Percentiles rank a stretch among this genome's conserved stretches.
Conservation (phyloP, 139 green algal genomes). For the Parachlorella kessleri region DNA sequence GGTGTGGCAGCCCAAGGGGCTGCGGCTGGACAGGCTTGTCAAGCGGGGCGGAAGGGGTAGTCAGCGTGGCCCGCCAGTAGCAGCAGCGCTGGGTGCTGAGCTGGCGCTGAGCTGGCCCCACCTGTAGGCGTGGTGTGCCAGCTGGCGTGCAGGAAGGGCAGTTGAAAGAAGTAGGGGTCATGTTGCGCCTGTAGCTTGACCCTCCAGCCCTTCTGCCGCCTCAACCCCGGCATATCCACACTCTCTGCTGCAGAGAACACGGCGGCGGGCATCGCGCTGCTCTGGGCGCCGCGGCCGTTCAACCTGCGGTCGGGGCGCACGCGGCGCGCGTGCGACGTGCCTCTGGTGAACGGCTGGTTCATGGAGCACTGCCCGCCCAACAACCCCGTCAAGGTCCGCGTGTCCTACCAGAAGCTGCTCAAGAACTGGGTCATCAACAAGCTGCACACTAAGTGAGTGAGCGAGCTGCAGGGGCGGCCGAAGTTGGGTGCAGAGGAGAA, state of each 20-base stretch:
- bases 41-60: not conserved
- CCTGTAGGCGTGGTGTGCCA: too few species aligned
- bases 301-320: slow-evolving; percentile 87
- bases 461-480: not conserved
- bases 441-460: slow-evolving; percentile 73
- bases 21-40: not conserved
- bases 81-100: not conserved
- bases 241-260: slow-evolving; percentile 77
- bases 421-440: slow-evolving; percentile 99
- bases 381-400: slow-evolving; percentile 96
- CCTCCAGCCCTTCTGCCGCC: too few species aligned
- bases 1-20: not conserved
- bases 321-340: slow-evolving; percentile 91
- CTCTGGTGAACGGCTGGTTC: slow-evolving; percentile 96
- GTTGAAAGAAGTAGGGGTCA: too few species aligned
- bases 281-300: slow-evolving; percentile 96
- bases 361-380: slow-evolving; percentile 88
- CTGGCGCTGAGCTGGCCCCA: too few species aligned
- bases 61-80: not conserved
- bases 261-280: slow-evolving; percentile 87
- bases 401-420: slow-evolving; percentile 99
- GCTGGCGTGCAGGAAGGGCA: too few species aligned
- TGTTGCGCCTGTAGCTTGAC: too few species aligned
- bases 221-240: not conserved
- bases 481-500: not conserved